These are phyloP conservation scores for Fusarium sp. DNA, from an alignment of 2,329 filamentous ascomycete species.

Conservation along the genomic window DNA sequence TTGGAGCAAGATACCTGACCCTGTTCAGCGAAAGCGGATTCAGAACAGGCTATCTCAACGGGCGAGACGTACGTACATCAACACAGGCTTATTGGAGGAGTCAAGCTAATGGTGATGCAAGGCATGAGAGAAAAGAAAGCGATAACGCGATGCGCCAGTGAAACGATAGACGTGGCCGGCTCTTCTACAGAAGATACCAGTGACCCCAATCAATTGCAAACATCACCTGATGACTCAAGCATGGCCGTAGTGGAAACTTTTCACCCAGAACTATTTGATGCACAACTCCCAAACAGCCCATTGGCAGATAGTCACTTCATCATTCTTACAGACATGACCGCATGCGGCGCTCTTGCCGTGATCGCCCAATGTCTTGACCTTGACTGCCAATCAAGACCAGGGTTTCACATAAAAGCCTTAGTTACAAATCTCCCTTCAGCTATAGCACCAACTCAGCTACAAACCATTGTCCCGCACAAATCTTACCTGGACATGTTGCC, in stretches of 20 bases:
- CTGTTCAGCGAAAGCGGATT: conserved; percentile 25
- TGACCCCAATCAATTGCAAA: accelerated
- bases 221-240: not conserved
- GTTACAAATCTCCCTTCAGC: not conserved
- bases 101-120: accelerated
- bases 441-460: conserved; percentile 14
- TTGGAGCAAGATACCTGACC: conserved; percentile 25
- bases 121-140: not conserved
- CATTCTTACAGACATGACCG: conserved; percentile 7
- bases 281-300: not conserved
- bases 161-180: accelerated
- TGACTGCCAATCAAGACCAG: not conserved
- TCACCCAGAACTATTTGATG: not conserved
- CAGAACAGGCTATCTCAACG: conserved; percentile 35
- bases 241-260: not conserved
- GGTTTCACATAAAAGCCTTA: not conserved
- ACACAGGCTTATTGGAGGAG: accelerated
- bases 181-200: not conserved
- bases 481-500: conserved; percentile 29
- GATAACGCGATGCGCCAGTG: accelerated
- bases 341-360: not conserved
- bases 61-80: conserved; percentile 18
- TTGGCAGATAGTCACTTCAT: conserved; percentile 6
- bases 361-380: conserved; percentile 11
- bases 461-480: conserved; percentile 13